phyloP scores from a whole-genome alignment of 108 stramenopile genomes.

The Nitzschia sp. region DNA sequence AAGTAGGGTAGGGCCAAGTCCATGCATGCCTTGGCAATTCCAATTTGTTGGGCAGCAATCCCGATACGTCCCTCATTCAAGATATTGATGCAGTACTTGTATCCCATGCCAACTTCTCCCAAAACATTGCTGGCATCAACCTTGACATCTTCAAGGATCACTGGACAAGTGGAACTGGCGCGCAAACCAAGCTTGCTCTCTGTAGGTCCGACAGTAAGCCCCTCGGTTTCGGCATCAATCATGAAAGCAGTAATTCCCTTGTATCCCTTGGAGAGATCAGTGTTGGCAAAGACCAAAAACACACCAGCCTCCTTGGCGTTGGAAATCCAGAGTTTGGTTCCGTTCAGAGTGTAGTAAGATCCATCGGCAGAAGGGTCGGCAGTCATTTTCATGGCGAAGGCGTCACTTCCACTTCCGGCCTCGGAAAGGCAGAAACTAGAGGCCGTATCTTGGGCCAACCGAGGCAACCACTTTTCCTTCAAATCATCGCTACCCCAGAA shows the following conservation, averaged over 20 bases:
- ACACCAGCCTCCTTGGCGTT: constrained; percentile 88
- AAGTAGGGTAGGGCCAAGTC: constrained; percentile 89
- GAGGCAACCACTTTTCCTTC: constrained; percentile 80
- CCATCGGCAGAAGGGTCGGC: constrained; percentile 66
- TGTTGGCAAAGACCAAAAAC: constrained; percentile 93
- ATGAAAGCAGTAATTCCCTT: constrained; percentile 95
- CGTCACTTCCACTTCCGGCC: constrained; percentile 87
- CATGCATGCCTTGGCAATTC: constrained; percentile 92
- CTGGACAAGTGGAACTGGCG: constrained; percentile 89
- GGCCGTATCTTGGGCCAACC: constrained; percentile 78
- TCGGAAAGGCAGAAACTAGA: constrained; percentile 92
- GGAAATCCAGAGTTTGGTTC: constrained; percentile 93
- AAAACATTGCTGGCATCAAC: constrained; percentile 74
- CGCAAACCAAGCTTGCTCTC: constrained; percentile 91
- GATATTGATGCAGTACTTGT: constrained; percentile 95
- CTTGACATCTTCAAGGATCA: constrained; percentile 84
- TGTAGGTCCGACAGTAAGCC: constrained; percentile 78
- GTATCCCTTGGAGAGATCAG: constrained; percentile 77
- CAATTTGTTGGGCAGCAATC: constrained; percentile 89
- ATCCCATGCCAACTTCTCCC: constrained; percentile 89
- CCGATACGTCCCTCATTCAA: constrained; percentile 97
- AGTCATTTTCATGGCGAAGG: constrained; percentile 90
- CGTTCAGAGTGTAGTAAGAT: constrained; percentile 84
- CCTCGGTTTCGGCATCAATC: constrained; percentile 80
- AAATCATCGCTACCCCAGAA: constrained; percentile 86